Conservation (phyloP, 148 eudicot genomes). For the Fallopia convolvulus region DNA sequence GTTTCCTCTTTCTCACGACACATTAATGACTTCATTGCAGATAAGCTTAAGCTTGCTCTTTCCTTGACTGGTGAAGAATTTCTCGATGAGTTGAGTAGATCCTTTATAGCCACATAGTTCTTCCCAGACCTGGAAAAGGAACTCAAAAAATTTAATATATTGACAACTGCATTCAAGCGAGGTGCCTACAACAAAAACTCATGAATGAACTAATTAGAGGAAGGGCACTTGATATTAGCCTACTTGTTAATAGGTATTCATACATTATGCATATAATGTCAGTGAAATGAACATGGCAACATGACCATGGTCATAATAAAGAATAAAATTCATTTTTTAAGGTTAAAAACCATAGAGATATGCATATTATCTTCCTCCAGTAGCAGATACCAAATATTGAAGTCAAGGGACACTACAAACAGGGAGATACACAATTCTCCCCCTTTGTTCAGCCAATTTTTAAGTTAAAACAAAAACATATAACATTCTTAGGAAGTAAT, state of each 20-base stretch:
- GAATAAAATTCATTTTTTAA: background rate
- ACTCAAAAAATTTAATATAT: background rate
- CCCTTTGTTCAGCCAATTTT: background rate
- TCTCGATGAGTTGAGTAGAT: conserved; percentile 58
- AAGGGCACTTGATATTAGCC: background rate
- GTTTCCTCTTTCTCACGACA: conserved; percentile 82
- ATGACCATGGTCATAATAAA: background rate
- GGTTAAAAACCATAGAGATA: background rate
- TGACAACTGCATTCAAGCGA: background rate
- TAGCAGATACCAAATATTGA: background rate
- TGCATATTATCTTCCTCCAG: background rate
- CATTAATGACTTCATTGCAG: conserved; percentile 79
- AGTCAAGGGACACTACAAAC: background rate
- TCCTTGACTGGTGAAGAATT: conserved; percentile 86
- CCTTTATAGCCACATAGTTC: conserved; percentile 54
- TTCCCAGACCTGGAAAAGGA: conserved; percentile 53
- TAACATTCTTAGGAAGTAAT: background rate
- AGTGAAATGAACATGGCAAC: background rate
- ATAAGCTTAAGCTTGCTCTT: conserved; percentile 68
- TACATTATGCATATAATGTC: background rate
- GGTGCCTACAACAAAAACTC: background rate
- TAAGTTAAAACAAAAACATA: background rate
- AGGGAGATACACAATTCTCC: background rate
- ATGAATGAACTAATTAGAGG: background rate
- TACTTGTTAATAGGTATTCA: background rate